phyloP scores from a whole-genome alignment of 2,329 filamentous ascomycete genomes.

The Thelonectria olida region DNA sequence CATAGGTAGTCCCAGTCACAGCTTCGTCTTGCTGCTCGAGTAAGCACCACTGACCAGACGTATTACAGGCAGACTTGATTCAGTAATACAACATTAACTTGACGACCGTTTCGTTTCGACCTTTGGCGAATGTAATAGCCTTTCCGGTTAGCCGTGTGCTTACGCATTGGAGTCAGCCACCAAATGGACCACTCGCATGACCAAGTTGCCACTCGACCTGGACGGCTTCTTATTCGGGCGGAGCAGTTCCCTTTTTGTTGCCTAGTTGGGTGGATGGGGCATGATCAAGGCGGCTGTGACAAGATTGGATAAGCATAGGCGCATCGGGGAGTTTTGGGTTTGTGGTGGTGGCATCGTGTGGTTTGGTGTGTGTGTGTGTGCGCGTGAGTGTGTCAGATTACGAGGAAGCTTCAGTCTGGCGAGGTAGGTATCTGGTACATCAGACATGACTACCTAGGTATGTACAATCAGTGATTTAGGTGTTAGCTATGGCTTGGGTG shows the following conservation, averaged over 20 bases:
- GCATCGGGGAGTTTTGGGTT: background rate
- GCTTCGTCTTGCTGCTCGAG: too few relatives aligned
- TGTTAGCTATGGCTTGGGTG: too few relatives aligned
- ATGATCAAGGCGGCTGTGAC: background rate
- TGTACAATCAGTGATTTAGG: background rate
- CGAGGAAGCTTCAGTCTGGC: too few relatives aligned
- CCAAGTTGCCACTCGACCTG: background rate
- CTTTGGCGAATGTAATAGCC: background rate
- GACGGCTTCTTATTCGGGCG: background rate
- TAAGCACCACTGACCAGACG: background rate
- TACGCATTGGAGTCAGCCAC: background rate
- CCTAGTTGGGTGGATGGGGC: background rate
- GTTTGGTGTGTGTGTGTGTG: too few relatives aligned
- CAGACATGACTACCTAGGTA: background rate
- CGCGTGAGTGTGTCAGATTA: too few relatives aligned
- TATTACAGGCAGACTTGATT: too few relatives aligned
- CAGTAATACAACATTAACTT: background rate
- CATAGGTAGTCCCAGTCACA: too few relatives aligned
- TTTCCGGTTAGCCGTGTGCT: slow-evolving; percentile 1
- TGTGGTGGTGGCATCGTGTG: too few relatives aligned
- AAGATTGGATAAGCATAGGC: background rate
- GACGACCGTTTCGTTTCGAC: background rate
- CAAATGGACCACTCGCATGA: background rate
- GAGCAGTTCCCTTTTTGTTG: background rate
- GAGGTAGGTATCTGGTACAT: background rate